Evolutionary conservation across 2,329 filamentous ascomycete genomes (phyloP).

Genomic region (Diplodia mutila): DNA sequence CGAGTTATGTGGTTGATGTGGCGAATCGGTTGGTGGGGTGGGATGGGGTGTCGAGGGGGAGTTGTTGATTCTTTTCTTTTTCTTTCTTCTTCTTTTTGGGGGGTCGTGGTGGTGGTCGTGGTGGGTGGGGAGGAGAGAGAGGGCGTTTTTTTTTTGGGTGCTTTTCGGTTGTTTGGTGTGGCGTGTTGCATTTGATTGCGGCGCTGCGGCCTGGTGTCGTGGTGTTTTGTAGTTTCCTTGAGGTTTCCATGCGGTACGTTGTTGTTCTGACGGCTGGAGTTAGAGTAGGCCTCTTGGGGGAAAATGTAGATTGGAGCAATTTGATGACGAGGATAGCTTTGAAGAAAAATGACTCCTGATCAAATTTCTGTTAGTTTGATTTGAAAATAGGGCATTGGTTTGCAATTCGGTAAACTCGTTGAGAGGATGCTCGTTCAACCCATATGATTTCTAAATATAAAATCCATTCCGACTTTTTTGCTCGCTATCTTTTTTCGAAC

Average conservation of each 20-base stretch:
- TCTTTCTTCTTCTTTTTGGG: not conserved
- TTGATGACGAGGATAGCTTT: not conserved
- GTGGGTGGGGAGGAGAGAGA: too few species aligned
- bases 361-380: not conserved
- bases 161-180: not conserved
- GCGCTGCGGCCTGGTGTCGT: not conserved
- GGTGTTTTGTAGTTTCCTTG: not conserved
- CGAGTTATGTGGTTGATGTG: slow-evolving; percentile 30
- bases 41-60: slow-evolving; percentile 26
- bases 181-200: not conserved
- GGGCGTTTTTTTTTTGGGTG: too few species aligned
- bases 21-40: slow-evolving; percentile 34
- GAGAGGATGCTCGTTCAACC: not conserved
- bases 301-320: not conserved
- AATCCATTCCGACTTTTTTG: not conserved
- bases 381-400: not conserved
- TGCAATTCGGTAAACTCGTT: not conserved
- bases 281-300: not conserved
- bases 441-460: not conserved
- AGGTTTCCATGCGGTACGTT: not conserved
- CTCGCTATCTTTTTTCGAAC: slow-evolving; percentile 12
- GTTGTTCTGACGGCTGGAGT: not conserved
- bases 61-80: not conserved
- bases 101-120: too few species aligned
- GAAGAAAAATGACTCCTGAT: not conserved